Conservation (phyloP, 2,329 filamentous ascomycete genomes). For the Aspergillus sclerotialis region DNA sequence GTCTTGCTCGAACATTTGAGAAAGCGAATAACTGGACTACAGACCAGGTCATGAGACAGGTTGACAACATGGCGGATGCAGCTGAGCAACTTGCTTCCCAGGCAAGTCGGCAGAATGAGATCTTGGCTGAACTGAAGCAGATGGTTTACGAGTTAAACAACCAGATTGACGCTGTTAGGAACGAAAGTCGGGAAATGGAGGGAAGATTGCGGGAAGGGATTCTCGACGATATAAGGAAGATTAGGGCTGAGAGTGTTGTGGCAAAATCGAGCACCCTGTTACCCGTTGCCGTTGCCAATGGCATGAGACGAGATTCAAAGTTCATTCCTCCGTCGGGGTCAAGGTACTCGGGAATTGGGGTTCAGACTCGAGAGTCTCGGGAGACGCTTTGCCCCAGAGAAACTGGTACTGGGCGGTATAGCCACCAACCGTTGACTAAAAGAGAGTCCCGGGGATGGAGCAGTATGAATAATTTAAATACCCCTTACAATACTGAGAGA, state of each 20-base stretch:
- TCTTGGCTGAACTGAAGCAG: constrained; percentile 7
- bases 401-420: too few species aligned
- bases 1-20: constrained; percentile 10
- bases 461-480: too few species aligned
- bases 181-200: constrained; percentile 8
- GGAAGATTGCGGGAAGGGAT: constrained; percentile 6
- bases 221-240: constrained; percentile 8
- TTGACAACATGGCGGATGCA: constrained; percentile 11
- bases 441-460: too few species aligned
- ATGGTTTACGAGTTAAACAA: constrained; percentile 6
- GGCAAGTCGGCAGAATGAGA: constrained; percentile 9
- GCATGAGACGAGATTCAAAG: too few species aligned
- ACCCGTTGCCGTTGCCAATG: too few species aligned
- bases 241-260: constrained; percentile 10
- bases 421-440: too few species aligned
- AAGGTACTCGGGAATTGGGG: too few species aligned
- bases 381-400: too few species aligned
- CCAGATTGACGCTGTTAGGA: constrained; percentile 7
- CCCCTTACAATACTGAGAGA: too few species aligned
- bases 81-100: constrained; percentile 9
- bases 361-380: too few species aligned
- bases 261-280: too few species aligned
- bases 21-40: constrained; percentile 14
- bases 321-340: too few species aligned
- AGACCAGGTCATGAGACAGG: constrained; percentile 14